Conservation (phyloP, 2,329 filamentous ascomycete species). For the Ophiostoma ips region DNA sequence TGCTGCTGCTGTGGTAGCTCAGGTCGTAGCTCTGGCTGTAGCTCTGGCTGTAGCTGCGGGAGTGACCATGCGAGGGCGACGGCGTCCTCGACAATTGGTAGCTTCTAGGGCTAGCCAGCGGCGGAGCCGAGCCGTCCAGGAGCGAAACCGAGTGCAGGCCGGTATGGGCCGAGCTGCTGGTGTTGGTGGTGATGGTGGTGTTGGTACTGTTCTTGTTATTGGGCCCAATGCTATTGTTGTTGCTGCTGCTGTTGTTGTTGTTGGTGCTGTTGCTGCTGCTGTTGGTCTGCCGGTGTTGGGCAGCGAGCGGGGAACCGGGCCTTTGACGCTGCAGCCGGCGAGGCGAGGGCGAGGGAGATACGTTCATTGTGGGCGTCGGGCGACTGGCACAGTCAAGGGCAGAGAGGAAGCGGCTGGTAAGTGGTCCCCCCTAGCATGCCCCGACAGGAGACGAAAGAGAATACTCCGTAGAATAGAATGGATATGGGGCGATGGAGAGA, state of each 20-base stretch:
- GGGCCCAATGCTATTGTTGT: constrained; percentile 1
- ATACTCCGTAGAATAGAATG: too few relatives aligned
- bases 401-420: too few relatives aligned
- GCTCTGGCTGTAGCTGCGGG: constrained; percentile 1
- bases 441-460: too few relatives aligned
- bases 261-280: not conserved
- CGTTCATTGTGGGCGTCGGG: constrained; percentile 3
- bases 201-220: not conserved
- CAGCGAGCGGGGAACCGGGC: constrained; percentile 5
- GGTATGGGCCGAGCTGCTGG: not conserved
- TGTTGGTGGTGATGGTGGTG: not conserved
- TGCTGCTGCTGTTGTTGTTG: not conserved
- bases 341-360: constrained; percentile 8
- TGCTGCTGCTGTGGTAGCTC: constrained; percentile 4
- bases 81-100: not conserved
- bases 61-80: not conserved
- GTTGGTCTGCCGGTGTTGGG: not conserved
- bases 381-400: not conserved
- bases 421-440: constrained; percentile 23
- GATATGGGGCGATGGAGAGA: too few relatives aligned
- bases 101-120: not conserved
- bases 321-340: constrained; percentile 8
- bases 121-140: not conserved
- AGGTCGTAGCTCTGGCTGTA: constrained; percentile 5
- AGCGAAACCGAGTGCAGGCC: constrained; percentile 5